phyloP scores from a whole-genome alignment of 495 filamentous ascomycete species.

The Lophium mytilinum region DNA sequence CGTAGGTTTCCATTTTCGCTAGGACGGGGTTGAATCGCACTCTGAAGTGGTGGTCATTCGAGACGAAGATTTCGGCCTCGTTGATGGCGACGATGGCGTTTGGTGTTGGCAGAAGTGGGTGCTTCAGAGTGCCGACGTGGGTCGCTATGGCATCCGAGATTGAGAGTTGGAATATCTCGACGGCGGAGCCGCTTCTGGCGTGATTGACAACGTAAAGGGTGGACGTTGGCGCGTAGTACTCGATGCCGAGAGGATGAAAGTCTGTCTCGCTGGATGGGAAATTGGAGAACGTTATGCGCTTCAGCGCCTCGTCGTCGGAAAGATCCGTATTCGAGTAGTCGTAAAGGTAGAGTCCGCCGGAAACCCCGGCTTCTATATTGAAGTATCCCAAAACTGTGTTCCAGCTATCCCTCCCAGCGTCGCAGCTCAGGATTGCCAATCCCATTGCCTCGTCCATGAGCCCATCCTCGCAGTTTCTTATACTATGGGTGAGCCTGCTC shows the following conservation, averaged over 20 bases:
- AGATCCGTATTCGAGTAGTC: slow-evolving; percentile 27
- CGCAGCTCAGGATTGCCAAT: slow-evolving; percentile 35
- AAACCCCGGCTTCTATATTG: slow-evolving; percentile 15
- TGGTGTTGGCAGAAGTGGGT: slow-evolving; percentile 22
- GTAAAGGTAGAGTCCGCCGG: slow-evolving; percentile 35
- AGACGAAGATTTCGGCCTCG: slow-evolving; percentile 21
- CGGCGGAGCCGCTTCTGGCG: slow-evolving; percentile 13
- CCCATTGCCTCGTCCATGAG: slow-evolving; percentile 31
- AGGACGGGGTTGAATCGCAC: slow-evolving; percentile 16
- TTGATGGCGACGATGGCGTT: slow-evolving; percentile 23
- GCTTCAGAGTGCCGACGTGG: slow-evolving; percentile 11
- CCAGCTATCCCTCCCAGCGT: slow-evolving; percentile 38
- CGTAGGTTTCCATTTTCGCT: slow-evolving; percentile 32
- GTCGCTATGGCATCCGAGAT: slow-evolving; percentile 2
- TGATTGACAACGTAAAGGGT: slow-evolving; percentile 34
- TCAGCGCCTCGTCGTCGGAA: slow-evolving; percentile 22
- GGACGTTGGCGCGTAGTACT: slow-evolving; percentile 32
- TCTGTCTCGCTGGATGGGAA: slow-evolving; percentile 24
- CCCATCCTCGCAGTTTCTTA: slow-evolving; percentile 43
- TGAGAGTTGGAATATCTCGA: slow-evolving; percentile 24
- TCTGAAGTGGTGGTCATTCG: slow-evolving; percentile 28
- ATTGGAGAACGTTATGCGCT: slow-evolving; percentile 26
- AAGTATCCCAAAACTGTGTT: slow-evolving; percentile 41
- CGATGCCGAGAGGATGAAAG: slow-evolving; percentile 43
- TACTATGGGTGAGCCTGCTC: slow-evolving; percentile 27